Conservation (phyloP, 495 filamentous ascomycete genomes). For the Neurospora pannonica region DNA sequence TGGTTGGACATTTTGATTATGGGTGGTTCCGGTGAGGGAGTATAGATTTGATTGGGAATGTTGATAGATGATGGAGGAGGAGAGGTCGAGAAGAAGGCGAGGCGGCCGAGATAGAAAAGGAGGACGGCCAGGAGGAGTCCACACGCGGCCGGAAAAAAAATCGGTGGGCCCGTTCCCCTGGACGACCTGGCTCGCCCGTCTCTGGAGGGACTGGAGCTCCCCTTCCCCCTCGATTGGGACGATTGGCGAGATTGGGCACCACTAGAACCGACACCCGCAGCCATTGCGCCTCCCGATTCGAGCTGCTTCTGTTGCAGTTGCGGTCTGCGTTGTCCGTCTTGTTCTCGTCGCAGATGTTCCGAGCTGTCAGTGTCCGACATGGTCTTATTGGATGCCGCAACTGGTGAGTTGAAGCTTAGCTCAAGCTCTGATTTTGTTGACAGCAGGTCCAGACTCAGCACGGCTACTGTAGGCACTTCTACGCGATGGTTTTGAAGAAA, state of each 20-base stretch:
- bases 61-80: constrained; percentile 3
- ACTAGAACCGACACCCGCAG: neutral
- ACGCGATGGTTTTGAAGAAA: neutral
- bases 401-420: neutral
- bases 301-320: neutral
- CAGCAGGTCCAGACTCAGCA: neutral
- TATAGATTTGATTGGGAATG: constrained; percentile 16
- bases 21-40: constrained; percentile 25
- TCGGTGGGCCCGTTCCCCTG: neutral
- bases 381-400: neutral
- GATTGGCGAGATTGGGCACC: neutral
- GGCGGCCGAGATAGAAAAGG: constrained; percentile 12
- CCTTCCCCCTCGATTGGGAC: neutral
- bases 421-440: neutral
- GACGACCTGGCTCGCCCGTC: neutral
- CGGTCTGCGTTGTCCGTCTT: neutral
- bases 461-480: neutral
- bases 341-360: neutral
- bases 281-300: neutral
- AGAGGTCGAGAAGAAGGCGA: constrained; percentile 7
- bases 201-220: neutral
- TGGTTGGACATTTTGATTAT: constrained; percentile 59
- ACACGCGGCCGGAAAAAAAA: constrained; percentile 2
- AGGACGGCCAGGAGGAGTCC: constrained; percentile 12
- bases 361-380: neutral